Evolutionary conservation across 805 yeast species (phyloP).

Genomic region (Peterozyma toletana): DNA sequence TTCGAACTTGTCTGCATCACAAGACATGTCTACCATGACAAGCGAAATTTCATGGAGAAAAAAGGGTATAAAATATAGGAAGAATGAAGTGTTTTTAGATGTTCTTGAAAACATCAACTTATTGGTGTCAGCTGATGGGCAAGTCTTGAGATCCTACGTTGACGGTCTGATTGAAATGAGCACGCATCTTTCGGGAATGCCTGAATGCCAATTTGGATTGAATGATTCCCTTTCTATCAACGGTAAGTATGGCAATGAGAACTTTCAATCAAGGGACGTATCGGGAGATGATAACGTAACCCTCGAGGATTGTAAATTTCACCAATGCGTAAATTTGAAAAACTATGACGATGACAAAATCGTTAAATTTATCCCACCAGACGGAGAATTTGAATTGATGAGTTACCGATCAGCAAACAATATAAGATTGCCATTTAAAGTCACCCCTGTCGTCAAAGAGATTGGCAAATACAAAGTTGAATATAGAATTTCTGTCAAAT

Average conservation of each 20-base stretch:
- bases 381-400: constrained; percentile 82
- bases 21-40: neutral
- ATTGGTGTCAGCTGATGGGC: constrained; percentile 58
- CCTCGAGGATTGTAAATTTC: constrained; percentile 76
- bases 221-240: constrained; percentile 31
- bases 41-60: constrained; percentile 58
- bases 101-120: constrained; percentile 71
- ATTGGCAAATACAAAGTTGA: constrained; percentile 39
- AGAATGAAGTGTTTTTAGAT: constrained; percentile 73
- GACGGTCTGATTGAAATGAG: constrained; percentile 71
- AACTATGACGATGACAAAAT: constrained; percentile 58
- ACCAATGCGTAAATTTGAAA: constrained; percentile 75
- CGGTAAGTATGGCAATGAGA: constrained; percentile 13
- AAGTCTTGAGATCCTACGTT: constrained; percentile 60
- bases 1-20: neutral
- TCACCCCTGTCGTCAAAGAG: constrained; percentile 46
- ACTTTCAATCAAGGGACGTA: neutral
- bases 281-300: constrained; percentile 30
- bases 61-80: constrained; percentile 64
- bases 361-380: constrained; percentile 79
- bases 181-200: constrained; percentile 73
- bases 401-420: constrained; percentile 55
- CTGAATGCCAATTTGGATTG: constrained; percentile 75
- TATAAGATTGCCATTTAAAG: constrained; percentile 62
- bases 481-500: constrained; percentile 53